Evolutionary conservation across 2,329 filamentous ascomycete genomes (phyloP), one percentile per base, ranked within the genome.

Genomic region (Xylaria sp.): DNA sequence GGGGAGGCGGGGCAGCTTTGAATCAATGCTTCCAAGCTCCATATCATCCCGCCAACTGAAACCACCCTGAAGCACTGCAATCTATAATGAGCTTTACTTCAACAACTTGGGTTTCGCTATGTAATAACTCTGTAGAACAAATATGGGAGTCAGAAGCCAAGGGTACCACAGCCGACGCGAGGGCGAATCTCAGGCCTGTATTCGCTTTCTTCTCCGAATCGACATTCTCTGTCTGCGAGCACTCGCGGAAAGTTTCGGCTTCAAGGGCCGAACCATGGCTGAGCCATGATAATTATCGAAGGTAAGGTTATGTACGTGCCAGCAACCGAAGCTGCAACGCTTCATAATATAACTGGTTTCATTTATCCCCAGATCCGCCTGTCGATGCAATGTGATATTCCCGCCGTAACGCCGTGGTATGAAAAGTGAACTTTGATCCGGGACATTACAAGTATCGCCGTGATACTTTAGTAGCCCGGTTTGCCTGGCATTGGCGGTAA

Each of bases 401-500:
- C 58, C 59, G 28, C 65, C 49, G 20, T 65, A 71, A 71, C 69
- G 69, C 69, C 69, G 59, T 63, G 20, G 51, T 65, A 67, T 71
- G 65, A 63, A 63, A 63, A 26, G 54, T 65, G 53, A 56, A n/a
- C 58, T 53, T 46, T 46, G 38, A 59, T 57, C 40, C 33, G 48
- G 36, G 15, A n/a, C 61, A 58, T 60, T 38, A 10, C 9, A 46
- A 44, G 28, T 28, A 28, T 17, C 40, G 6, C 31, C 51, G 38
- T 44, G 17, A 40, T 38, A 33, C 20, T 62, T 53, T 71, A 87
- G 76, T 87, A 88, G 44, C 86, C 86, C n/a, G 83, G 74, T 70
- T 85, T 82, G 13, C 86, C 86, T 4, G 86, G 86, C 86, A 88
- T 86, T 59, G 85, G 85, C 15, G 88, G 78, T 2, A 86, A 83